These are phyloP conservation scores for Aspergillus cavernicola DNA, from an alignment of 495 filamentous ascomycete genomes.

Conservation along the genomic window DNA sequence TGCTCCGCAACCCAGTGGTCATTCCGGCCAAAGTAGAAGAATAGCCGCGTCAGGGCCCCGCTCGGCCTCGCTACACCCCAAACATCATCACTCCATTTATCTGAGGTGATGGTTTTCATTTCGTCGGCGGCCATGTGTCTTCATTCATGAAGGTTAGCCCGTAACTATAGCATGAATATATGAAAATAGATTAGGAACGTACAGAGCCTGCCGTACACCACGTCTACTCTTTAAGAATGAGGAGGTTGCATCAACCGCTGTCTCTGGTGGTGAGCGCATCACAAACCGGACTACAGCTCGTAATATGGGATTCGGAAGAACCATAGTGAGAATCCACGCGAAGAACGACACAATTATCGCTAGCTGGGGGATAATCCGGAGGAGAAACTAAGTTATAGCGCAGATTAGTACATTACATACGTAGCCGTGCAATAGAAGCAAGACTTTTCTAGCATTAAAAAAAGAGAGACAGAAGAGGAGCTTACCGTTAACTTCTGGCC, in stretches of 20 bases:
- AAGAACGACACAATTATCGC: constrained; percentile 50
- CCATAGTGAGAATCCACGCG: constrained; percentile 41
- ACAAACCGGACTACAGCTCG: constrained; percentile 40
- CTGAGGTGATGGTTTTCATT: constrained; percentile 68
- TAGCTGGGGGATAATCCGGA: constrained; percentile 53
- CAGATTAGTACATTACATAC: neutral
- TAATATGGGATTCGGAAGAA: constrained; percentile 44
- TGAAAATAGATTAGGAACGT: constrained; percentile 28
- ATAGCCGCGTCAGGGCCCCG: constrained; percentile 49
- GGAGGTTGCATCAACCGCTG: constrained; percentile 58
- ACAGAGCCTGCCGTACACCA: constrained; percentile 69
- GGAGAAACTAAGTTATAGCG: constrained; percentile 16
- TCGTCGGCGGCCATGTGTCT: constrained; percentile 70
- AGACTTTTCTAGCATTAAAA: too few relatives aligned
- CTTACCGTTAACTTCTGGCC: constrained; percentile 57
- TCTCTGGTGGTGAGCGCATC: constrained; percentile 48
- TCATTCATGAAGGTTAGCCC: too few relatives aligned
- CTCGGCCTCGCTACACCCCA: constrained; percentile 61
- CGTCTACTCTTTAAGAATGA: constrained; percentile 58
- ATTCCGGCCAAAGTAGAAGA: constrained; percentile 73
- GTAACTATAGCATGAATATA: too few relatives aligned
- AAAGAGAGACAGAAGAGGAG: too few relatives aligned
- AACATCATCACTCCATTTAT: constrained; percentile 74
- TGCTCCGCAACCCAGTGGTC: constrained; percentile 82
- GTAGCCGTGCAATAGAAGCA: too few relatives aligned